Evolutionary conservation across 1,139 yeast species (phyloP).

Genomic region (Zygosaccharomyces sapae): DNA sequence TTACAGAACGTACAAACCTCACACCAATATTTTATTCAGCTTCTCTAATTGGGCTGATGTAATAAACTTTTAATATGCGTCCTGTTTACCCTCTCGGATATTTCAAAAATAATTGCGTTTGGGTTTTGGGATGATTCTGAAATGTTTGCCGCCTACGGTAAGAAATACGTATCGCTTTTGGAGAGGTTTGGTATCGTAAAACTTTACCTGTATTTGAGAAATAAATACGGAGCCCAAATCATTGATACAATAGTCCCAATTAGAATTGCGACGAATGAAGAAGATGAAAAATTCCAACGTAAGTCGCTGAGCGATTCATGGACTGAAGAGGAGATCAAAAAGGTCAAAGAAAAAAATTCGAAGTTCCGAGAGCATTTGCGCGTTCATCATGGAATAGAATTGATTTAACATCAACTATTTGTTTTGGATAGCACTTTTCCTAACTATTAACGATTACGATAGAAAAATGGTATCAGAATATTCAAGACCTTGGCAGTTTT

Average conservation of each 20-base stretch:
- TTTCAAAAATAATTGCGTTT: conserved; percentile 60
- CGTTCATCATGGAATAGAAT: conserved; percentile 82
- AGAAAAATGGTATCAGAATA: conserved; percentile 51
- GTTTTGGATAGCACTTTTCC: conserved; percentile 71
- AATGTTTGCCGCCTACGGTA: conserved; percentile 49
- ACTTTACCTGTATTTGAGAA: conserved; percentile 22
- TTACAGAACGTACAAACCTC: conserved; percentile 36
- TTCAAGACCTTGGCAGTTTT: conserved; percentile 73
- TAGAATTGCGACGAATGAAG: conserved; percentile 12
- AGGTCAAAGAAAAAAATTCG: conserved; percentile 15
- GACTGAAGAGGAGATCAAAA: conserved; percentile 20
- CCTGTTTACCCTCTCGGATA: conserved; percentile 60
- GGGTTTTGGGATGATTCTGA: conserved; percentile 69
- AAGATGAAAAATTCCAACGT: conserved; percentile 16
- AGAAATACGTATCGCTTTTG: conserved; percentile 35
- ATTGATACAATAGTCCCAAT: conserved; percentile 27
- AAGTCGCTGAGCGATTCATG: conserved; percentile 14
- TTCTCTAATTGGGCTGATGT: conserved; percentile 54
- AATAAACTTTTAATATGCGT: conserved; percentile 38
- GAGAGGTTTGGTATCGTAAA: conserved; percentile 29
- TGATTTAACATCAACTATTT: conserved; percentile 65
- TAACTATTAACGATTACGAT: conserved; percentile 52
- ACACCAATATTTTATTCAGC: conserved; percentile 22
- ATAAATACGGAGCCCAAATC: conserved; percentile 26
- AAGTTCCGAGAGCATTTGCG: conserved; percentile 59